Conservation (phyloP, 805 yeast genomes). For the Ogataea trehalophila region DNA sequence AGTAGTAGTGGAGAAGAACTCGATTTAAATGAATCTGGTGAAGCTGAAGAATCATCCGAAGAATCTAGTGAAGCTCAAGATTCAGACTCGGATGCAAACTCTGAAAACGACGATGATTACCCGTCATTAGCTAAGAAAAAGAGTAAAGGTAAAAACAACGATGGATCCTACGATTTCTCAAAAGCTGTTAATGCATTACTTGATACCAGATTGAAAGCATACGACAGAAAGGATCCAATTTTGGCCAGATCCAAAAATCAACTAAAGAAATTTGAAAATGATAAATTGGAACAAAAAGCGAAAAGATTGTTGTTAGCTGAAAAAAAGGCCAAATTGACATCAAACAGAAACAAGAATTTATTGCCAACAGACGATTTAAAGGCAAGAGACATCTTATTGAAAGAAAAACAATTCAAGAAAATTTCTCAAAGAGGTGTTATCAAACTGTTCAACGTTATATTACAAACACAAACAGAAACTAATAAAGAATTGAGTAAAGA, state of each 20-base stretch:
- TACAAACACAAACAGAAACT: constrained; percentile 76
- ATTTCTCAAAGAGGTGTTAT: constrained; percentile 42
- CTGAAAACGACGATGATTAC: constrained; percentile 19
- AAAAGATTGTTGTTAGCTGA: constrained; percentile 64
- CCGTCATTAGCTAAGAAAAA: constrained; percentile 33
- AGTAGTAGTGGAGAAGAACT: constrained; percentile 17
- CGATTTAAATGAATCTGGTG: constrained; percentile 13
- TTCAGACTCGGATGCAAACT: not conserved
- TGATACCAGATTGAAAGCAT: constrained; percentile 81
- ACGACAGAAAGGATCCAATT: constrained; percentile 85
- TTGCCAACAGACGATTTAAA: constrained; percentile 58
- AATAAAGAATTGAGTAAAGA: constrained; percentile 43
- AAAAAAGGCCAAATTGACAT: constrained; percentile 60
- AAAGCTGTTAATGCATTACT: constrained; percentile 79
- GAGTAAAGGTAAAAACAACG: constrained; percentile 55
- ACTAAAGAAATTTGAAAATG: constrained; percentile 68
- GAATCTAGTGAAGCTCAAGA: constrained; percentile 19
- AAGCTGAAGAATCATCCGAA: constrained; percentile 15
- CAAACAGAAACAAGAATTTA: constrained; percentile 61
- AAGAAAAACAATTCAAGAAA: constrained; percentile 62
- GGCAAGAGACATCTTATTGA: constrained; percentile 42
- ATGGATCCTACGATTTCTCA: constrained; percentile 76
- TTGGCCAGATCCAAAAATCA: constrained; percentile 75
- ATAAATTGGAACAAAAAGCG: constrained; percentile 81
- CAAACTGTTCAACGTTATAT: constrained; percentile 35